Evolutionary conservation across 2,329 filamentous ascomycete species (phyloP).

Genomic region (Akanthomyces muscarius): DNA sequence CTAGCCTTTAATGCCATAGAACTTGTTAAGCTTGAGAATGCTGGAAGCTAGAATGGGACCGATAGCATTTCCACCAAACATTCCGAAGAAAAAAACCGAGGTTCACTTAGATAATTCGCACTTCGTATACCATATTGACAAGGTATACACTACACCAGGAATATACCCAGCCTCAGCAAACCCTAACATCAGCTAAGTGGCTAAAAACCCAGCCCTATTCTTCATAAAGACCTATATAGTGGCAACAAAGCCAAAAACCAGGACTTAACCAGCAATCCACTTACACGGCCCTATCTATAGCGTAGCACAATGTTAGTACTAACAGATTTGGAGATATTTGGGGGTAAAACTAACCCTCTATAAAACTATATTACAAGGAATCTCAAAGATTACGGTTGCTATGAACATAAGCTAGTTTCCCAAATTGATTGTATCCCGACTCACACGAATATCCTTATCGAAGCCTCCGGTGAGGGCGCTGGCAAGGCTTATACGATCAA

Average conservation of each 20-base stretch:
- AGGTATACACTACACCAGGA: slow-evolving; percentile 46
- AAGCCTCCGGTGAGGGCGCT: slow-evolving; percentile 48
- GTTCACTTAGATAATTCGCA: slow-evolving; percentile 43
- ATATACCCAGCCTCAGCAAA: slow-evolving; percentile 50
- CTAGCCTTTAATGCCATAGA: slow-evolving; percentile 42
- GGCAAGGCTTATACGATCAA: slow-evolving; percentile 50
- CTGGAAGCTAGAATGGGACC: slow-evolving; percentile 46
- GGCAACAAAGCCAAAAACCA: slow-evolving; percentile 45
- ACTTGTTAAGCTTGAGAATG: slow-evolving; percentile 42
- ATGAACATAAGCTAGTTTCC: slow-evolving; percentile 52
- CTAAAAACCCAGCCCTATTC: slow-evolving; percentile 41
- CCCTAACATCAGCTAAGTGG: slow-evolving; percentile 41
- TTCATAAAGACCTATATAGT: slow-evolving; percentile 41
- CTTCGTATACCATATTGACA: slow-evolving; percentile 49
- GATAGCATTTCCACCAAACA: slow-evolving; percentile 48
- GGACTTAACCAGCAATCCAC: slow-evolving; percentile 47
- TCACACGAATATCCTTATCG: slow-evolving; percentile 37
- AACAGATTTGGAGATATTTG: background rate
- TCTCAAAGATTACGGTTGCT: slow-evolving; percentile 46
- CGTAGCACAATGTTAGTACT: background rate
- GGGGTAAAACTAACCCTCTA: slow-evolving; percentile 25
- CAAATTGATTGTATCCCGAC: slow-evolving; percentile 46
- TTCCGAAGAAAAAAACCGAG: slow-evolving; percentile 50
- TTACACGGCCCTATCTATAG: slow-evolving; percentile 40
- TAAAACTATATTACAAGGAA: slow-evolving; percentile 47